Conservation (phyloP, 2,329 filamentous ascomycete species). For the Sporothrix sp. region DNA sequence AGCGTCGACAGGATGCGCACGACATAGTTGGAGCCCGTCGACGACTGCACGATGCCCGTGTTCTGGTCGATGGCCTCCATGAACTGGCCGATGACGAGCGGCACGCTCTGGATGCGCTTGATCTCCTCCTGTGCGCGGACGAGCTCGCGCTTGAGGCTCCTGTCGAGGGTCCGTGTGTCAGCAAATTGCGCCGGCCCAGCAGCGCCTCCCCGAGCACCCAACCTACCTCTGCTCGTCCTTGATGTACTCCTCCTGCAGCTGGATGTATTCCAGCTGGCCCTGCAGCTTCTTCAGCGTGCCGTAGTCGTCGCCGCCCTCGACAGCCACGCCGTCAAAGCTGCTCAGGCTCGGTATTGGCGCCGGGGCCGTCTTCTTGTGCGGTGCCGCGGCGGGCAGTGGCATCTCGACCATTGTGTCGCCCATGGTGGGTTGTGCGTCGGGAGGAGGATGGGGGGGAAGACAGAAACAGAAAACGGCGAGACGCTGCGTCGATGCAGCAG, state of each 20-base stretch:
- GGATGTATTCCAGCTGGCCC: constrained; percentile 94
- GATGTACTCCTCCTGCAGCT: constrained; percentile 99
- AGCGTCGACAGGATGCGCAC: constrained; percentile 96
- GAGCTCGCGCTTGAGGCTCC: constrained; percentile 92
- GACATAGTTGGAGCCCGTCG: constrained; percentile 97
- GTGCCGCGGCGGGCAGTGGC: constrained; percentile 57
- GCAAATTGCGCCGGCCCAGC: too few relatives aligned
- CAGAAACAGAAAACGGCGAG: neutral
- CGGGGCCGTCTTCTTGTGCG: constrained; percentile 71
- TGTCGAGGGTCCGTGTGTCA: too few relatives aligned
- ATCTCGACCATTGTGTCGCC: constrained; percentile 80
- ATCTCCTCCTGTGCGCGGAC: constrained; percentile 98
- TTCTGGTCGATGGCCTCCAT: constrained; percentile 99
- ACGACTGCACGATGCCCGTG: constrained; percentile 97
- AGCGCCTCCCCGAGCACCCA: too few relatives aligned
- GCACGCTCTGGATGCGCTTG: constrained; percentile 97
- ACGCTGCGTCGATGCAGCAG: neutral
- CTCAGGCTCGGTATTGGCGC: constrained; percentile 84
- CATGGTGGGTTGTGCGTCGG: constrained; percentile 42
- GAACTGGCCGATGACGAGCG: constrained; percentile 95
- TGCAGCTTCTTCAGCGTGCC: constrained; percentile 93
- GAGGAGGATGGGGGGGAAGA: neutral
- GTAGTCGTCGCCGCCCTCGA: constrained; percentile 85
- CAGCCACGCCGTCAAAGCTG: constrained; percentile 71
- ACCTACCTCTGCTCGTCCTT: constrained; percentile 92